These are phyloP conservation scores for Cladosporium sphaerospermum DNA, from an alignment of 2,329 filamentous ascomycete species.

Conservation along the genomic window DNA sequence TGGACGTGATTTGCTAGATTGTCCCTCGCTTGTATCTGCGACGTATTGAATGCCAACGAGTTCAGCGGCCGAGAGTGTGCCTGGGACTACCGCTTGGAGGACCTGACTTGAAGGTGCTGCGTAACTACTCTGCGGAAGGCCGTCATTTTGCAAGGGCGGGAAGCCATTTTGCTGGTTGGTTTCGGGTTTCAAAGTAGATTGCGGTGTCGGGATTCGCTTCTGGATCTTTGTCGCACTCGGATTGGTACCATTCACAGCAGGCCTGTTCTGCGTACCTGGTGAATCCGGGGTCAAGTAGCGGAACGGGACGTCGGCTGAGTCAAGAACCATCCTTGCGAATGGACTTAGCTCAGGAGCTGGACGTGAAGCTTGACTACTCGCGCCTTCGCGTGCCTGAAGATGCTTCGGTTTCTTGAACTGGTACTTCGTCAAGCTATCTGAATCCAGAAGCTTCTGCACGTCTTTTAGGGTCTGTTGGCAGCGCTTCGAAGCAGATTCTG, in stretches of 20 bases:
- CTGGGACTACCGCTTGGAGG: constrained; percentile 19
- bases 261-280: constrained; percentile 14
- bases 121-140: background rate
- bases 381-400: constrained; percentile 8
- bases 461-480: constrained; percentile 68
- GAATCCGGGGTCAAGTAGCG: constrained; percentile 27
- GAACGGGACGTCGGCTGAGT: constrained; percentile 34
- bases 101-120: background rate
- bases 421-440: constrained; percentile 63
- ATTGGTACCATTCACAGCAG: constrained; percentile 5
- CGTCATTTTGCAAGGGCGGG: background rate
- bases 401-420: constrained; percentile 36
- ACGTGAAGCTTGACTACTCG: constrained; percentile 9
- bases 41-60: constrained; percentile 28
- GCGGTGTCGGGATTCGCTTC: background rate
- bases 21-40: background rate
- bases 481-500: constrained; percentile 55
- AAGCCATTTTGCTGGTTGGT: background rate
- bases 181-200: background rate
- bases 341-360: constrained; percentile 37
- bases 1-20: background rate
- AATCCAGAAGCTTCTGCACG: constrained; percentile 66
- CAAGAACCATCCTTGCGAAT: constrained; percentile 51
- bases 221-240: background rate
- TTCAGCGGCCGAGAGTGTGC: constrained; percentile 25